Base-by-base conservation (phyloP, 495 filamentous ascomycete species). In the Amorphotheca resinae region DNA sequence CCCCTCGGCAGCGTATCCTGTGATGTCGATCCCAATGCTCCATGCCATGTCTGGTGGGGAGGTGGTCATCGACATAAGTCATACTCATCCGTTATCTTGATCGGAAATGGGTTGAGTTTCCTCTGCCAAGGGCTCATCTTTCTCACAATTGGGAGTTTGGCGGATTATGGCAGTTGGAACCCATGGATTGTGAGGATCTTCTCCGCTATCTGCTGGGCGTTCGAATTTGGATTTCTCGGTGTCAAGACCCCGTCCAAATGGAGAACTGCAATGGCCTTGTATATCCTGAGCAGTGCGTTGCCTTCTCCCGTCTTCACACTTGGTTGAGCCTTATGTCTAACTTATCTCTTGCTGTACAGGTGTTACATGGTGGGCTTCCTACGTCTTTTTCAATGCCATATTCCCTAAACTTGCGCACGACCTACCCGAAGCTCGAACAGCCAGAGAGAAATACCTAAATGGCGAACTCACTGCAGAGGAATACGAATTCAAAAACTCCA, bases 161-260 rank as follows among this genome's bases (percentile, higher is more conserved):
- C 52, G 4, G 52, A 55, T 23, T 55, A 44, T 42, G 52, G 52
- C 18, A 51, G 46, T 32, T 55, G 52, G 52, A 55, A 55, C 28
- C 48, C 42, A 17, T 55, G 52, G 52, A 44, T 55, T 5, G 48
- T 55, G 18, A 45, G 48, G 32, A 32, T 17, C 7, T 55, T 51
- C 31, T 55, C 52, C 3, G 37, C 51, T 9, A 32, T 55, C 7
- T 48, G 40, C 23, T 55, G 45, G 44, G 52, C 44, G 2, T 51
- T 55, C 35, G 52, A 55, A 22, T 55, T 55, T 46, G 52, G 52
- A 16, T 55, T 55, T 16, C 34, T 55, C 23, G 52, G 52, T 5
- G 40, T 55, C n/a, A 48, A 20, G 6, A 51, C 44, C 3, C 25
- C 52, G 0, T 9, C n/a, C 2, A 45, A 51, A 43, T 55, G 52